These are phyloP conservation scores for Eutrema japonicum DNA, from an alignment of 345 rosid genomes.

Conservation along the genomic window DNA sequence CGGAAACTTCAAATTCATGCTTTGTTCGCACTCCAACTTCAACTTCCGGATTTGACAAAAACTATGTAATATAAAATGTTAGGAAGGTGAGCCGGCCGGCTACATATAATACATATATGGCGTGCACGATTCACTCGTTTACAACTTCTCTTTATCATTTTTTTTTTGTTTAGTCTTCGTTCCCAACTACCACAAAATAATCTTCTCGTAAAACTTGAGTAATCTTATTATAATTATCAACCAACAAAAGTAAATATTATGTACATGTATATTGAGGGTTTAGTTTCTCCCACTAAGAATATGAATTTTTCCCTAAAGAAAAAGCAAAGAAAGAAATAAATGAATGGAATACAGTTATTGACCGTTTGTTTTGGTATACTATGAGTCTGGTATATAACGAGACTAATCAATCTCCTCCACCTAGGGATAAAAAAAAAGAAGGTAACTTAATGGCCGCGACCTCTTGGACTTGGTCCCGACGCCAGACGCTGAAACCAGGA, in stretches of 20 bases:
- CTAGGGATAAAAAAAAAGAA: background rate
- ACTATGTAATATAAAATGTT: slow-evolving; percentile 16
- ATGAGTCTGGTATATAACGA: background rate
- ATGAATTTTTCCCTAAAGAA: background rate
- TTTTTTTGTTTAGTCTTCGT: background rate
- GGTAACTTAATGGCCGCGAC: slow-evolving; percentile 37
- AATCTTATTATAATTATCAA: slow-evolving; percentile 24
- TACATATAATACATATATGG: slow-evolving; percentile 22
- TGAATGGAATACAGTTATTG: slow-evolving; percentile 19
- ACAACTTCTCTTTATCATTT: background rate
- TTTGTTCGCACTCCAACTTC: slow-evolving; percentile 18
- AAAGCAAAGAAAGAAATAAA: slow-evolving; percentile 12
- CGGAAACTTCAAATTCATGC: background rate
- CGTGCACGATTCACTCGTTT: slow-evolving; percentile 44
- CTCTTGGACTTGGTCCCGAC: slow-evolving; percentile 43
- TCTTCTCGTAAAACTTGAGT: background rate
- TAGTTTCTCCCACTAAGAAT: slow-evolving; percentile 2
- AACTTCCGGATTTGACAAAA: slow-evolving; percentile 3
- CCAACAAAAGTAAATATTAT: background rate
- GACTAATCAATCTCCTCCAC: background rate
- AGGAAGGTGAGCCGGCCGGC: slow-evolving; percentile 22
- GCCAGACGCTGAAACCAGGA: slow-evolving; percentile 46
- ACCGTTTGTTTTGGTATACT: slow-evolving; percentile 17
- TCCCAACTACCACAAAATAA: slow-evolving; percentile 19
- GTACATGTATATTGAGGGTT: slow-evolving; percentile 29